Conservation (phyloP, 306 rosid genomes). For the Aeschynomene evenia region DNA sequence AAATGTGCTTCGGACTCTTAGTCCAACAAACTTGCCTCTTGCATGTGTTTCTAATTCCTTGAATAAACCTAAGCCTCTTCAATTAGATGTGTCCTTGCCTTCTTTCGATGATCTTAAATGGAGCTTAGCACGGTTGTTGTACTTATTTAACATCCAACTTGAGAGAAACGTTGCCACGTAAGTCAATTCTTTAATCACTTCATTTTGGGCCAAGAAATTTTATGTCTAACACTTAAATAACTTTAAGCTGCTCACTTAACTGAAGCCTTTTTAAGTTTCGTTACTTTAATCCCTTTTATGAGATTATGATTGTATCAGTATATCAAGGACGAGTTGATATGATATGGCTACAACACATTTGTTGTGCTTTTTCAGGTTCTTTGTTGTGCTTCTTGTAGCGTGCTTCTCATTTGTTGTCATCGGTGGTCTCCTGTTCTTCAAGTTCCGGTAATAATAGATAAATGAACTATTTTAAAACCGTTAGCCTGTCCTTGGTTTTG, state of each 20-base stretch:
- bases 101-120: conserved; percentile 65
- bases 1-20: conserved; percentile 44
- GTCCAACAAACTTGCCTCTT: conserved; percentile 59
- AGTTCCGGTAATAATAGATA: conserved; percentile 63
- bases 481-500: neutral
- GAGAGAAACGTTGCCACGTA: conserved; percentile 96
- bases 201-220: conserved; percentile 6
- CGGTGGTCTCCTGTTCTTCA: conserved; percentile 88
- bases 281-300: neutral
- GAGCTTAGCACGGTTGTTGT: conserved; percentile 71
- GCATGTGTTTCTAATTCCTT: conserved; percentile 74
- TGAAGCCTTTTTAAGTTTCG: conserved; percentile 1
- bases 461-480: conserved; percentile 23
- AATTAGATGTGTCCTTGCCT: conserved; percentile 76
- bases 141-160: conserved; percentile 78
- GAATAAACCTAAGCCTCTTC: conserved; percentile 82
- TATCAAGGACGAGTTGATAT: conserved; percentile 13
- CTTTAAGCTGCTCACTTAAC: conserved; percentile 8
- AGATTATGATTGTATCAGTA: neutral
- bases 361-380: conserved; percentile 72
- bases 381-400: conserved; percentile 71
- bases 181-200: conserved; percentile 42
- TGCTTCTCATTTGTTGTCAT: conserved; percentile 81
- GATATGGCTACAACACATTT: conserved; percentile 10
- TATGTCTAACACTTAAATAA: conserved; percentile 8